Evolutionary conservation across 2,329 filamentous ascomycete species (phyloP).

Genomic region (Phaeomoniella chlamydospora): DNA sequence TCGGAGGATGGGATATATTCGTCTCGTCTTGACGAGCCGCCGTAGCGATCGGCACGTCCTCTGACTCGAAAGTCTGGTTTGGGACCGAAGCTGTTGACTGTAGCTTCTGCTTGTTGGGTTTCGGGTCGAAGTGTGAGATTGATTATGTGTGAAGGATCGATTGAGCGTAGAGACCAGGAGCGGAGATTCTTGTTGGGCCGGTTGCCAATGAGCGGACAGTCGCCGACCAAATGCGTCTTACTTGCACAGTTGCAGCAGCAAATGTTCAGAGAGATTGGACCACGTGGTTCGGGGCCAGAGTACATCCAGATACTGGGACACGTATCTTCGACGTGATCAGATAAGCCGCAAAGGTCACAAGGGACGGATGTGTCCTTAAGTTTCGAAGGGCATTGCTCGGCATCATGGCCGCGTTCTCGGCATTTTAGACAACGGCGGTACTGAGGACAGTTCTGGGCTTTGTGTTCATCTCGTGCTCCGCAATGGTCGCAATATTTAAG

Average conservation of each 20-base stretch:
- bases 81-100: conserved; percentile 8
- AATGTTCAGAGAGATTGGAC: conserved; percentile 23
- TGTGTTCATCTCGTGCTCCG: conserved; percentile 22
- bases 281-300: conserved; percentile 12
- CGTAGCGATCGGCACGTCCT: conserved; percentile 20
- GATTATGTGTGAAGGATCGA: conserved; percentile 20
- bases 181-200: conserved; percentile 16
- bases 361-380: conserved; percentile 41
- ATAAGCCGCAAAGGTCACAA: conserved; percentile 46
- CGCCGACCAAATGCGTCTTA: conserved; percentile 26
- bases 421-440: conserved; percentile 38
- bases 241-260: conserved; percentile 29
- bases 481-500: conserved; percentile 28
- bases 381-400: conserved; percentile 39
- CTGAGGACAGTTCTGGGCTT: conserved; percentile 22
- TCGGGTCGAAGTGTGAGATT: conserved; percentile 19
- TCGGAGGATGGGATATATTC: conserved; percentile 12
- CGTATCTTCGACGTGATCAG: conserved; percentile 41
- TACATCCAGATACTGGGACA: conserved; percentile 47
- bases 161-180: conserved; percentile 21
- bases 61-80: conserved; percentile 18
- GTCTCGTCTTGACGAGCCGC: conserved; percentile 2
- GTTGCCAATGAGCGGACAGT: conserved; percentile 21
- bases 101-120: conserved; percentile 9
- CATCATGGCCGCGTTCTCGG: conserved; percentile 45